These are phyloP conservation scores for Mycosarcoma maydis DNA, from an alignment of 1,284 basidiomycete species.

Conservation along the genomic window DNA sequence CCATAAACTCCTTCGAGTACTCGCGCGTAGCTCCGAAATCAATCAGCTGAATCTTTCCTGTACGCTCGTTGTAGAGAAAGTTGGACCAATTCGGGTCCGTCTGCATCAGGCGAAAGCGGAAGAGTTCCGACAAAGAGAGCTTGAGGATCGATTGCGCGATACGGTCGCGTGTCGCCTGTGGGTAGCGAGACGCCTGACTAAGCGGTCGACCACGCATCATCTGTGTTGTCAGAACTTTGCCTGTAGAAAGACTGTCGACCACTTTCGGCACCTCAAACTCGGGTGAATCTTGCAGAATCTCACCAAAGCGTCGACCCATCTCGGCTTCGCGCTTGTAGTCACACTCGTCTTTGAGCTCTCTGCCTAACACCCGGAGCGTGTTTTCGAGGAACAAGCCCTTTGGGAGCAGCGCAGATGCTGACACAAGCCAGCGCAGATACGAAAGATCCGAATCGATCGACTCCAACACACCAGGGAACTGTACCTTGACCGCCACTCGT, in stretches of 20 bases:
- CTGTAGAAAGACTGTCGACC: conserved; percentile 78
- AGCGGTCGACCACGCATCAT: conserved; percentile 83
- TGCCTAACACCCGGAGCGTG: conserved; percentile 86
- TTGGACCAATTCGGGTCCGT: conserved; percentile 99
- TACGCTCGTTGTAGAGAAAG: conserved; percentile 82
- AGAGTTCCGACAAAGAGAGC: conserved; percentile 88
- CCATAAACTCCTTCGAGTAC: conserved; percentile 87
- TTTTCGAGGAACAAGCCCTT: conserved; percentile 80
- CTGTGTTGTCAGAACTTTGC: conserved; percentile 88
- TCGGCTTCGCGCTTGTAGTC: conserved; percentile 88
- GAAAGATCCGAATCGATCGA: conserved; percentile 88
- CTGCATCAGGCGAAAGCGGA: conserved; percentile 92
- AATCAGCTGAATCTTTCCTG: conserved; percentile 78
- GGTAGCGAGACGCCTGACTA: conserved; percentile 73
- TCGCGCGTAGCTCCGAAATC: conserved; percentile 94
- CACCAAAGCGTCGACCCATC: conserved; percentile 75
- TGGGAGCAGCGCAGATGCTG: conserved; percentile 82
- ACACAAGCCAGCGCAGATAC: conserved; percentile 84
- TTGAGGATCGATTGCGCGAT: conserved; percentile 85
- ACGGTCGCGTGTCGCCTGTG: conserved; percentile 80
- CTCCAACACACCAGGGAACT: conserved; percentile 89
- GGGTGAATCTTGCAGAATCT: conserved; percentile 63
- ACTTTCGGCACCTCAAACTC: conserved; percentile 86
- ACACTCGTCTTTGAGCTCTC: conserved; percentile 94
- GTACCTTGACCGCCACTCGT: conserved; percentile 87